Conservation (phyloP, 148 eudicot genomes). For the Persicaria maculosa region DNA sequence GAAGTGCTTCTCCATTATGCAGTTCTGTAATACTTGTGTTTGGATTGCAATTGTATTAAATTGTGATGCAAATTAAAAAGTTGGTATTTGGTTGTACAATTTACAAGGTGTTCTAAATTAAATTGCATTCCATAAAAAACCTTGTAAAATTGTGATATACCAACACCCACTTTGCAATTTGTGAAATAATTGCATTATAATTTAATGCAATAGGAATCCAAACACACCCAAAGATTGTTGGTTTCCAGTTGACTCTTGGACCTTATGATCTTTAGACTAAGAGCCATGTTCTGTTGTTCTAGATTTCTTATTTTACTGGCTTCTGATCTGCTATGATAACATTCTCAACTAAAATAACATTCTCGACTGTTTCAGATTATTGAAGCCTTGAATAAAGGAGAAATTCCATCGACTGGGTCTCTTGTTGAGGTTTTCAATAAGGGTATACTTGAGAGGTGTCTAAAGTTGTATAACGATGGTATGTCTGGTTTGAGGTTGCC, state of each 20-base stretch:
- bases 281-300: background rate
- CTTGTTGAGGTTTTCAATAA: constrained; percentile 96
- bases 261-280: background rate
- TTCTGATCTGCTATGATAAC: background rate
- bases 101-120: too few species aligned
- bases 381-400: constrained; percentile 98
- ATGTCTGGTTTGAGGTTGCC: constrained; percentile 63
- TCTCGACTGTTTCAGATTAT: constrained; percentile 49
- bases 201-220: too few species aligned
- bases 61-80: too few species aligned
- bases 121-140: too few species aligned
- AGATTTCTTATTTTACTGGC: background rate
- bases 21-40: too few species aligned
- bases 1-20: too few species aligned
- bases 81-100: too few species aligned
- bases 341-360: background rate
- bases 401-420: constrained; percentile 95
- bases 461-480: constrained; percentile 59
- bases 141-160: too few species aligned
- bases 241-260: background rate
- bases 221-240: too few species aligned
- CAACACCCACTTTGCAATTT: too few species aligned
- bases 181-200: too few species aligned
- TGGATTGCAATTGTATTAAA: too few species aligned
- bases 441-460: constrained; percentile 76